These are phyloP conservation scores for Viola pubescens DNA, from an alignment of 441 rosid genomes.

Conservation along the genomic window DNA sequence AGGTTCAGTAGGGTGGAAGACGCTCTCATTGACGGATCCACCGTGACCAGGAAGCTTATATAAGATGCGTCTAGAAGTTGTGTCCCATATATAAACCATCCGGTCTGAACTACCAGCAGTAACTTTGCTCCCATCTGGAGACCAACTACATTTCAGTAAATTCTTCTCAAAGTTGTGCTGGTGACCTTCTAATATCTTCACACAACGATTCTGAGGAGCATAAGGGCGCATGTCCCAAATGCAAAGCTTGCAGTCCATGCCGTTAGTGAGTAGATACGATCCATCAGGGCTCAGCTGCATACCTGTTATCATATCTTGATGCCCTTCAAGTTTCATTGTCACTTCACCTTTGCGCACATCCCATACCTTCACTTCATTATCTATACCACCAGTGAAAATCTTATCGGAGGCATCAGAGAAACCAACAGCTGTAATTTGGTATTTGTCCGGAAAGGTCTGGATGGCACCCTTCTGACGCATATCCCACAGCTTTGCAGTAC, in stretches of 20 bases:
- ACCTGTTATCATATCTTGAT: conserved; percentile 85
- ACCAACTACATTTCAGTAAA: conserved; percentile 77
- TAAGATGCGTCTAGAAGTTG: conserved; percentile 69
- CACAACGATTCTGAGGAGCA: conserved; percentile 91
- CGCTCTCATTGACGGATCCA: conserved; percentile 79
- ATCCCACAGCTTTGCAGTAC: conserved; percentile 96
- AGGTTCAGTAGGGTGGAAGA: conserved; percentile 76
- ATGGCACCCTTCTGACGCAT: conserved; percentile 98
- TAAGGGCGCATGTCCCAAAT: conserved; percentile 98
- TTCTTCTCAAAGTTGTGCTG: conserved; percentile 96
- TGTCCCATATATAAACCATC: conserved; percentile 94
- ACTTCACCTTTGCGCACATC: conserved; percentile 85
- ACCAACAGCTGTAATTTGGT: conserved; percentile 85
- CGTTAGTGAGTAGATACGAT: conserved; percentile 85
- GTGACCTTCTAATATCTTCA: conserved; percentile 81
- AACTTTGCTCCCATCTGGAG: conserved; percentile 91
- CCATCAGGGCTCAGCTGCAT: conserved; percentile 95
- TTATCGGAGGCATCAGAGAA: conserved; percentile 93
- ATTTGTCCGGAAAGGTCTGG: conserved; percentile 89
- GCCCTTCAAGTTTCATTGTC: conserved; percentile 87
- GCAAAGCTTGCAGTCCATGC: conserved; percentile 88
- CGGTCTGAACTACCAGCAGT: conserved; percentile 89
- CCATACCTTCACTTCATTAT: conserved; percentile 82
- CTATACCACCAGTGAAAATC: conserved; percentile 83
- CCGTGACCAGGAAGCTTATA: conserved; percentile 93